Evolutionary conservation across 371 early-diverging fungal species (phyloP), one percentile per base, ranked within the genome.

Genomic region (Syncephalis fuscata): DNA sequence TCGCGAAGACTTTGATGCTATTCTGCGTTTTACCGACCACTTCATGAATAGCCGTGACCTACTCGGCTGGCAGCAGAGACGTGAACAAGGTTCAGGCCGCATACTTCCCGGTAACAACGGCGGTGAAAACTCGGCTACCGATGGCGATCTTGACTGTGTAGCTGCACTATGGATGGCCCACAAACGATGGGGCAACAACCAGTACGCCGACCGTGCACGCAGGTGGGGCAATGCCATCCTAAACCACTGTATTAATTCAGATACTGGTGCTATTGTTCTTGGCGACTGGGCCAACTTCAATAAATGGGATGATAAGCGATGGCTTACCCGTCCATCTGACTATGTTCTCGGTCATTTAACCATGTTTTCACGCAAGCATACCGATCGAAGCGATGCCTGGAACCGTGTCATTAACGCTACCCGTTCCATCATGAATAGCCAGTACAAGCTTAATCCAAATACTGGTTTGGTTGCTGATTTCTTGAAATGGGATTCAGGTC

Each of bases 41-140:
- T 76, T 63, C 53, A 65, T 57, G 39, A 76, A 76, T 37, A 44
- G 46, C 9, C 68, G 73, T 25, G 77, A 73, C 7, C 59, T 76
- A n/a, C 71, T 73, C 57, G 66, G 71, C 58, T 76, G 77, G 77
- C 74, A 76, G 45, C 77, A 76, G 58, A 67, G 55, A 47, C 55
- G 54, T 27, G 45, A 60, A 39, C n/a, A 10, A 37, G 10, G 38
- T 37, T 37, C 38, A 10, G 8, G 68, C 64, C 2, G 45, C 55
- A 2, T 70, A 66, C 51, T 55, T 66, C 8, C 64, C 66, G 32
- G 32, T 32, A 11, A 11, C 32, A 32, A 65, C 60, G 73, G 73
- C 17, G 70, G 72, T n/a, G 62, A 66, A 15, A 58, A 63, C 38
- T 71, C 73, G 58, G 72, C 74, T 1, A 73, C 73, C 0, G 77